Percentiles rank a stretch among this genome's conserved stretches.
Evolutionary conservation across 2,329 filamentous ascomycete genomes (phyloP).

Genomic region (Scortechinia acanthostroma): DNA sequence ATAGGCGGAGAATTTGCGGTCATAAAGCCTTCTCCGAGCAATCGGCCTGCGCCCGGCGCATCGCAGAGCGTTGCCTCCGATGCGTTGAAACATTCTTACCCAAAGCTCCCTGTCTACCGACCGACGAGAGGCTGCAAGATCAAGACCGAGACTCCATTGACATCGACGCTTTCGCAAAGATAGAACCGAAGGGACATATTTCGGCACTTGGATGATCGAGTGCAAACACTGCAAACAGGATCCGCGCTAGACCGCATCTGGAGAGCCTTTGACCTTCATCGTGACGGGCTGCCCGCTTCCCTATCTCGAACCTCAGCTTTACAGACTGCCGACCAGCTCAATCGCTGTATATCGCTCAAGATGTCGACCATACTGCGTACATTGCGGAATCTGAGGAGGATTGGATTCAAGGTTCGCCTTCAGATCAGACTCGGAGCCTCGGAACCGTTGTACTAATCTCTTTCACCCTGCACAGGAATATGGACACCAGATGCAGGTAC

Average conservation of each 20-base stretch:
- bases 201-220: neutral
- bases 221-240: constrained; percentile 24
- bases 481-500: neutral
- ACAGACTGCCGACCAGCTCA: neutral
- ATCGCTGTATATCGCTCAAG: constrained; percentile 21
- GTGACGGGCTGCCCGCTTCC: no score
- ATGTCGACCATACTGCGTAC: constrained; percentile 94
- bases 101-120: no score
- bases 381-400: constrained; percentile 75
- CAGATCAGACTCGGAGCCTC: neutral
- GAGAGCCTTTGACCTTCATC: constrained; percentile 10
- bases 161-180: neutral
- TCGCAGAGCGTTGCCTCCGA: constrained; percentile 24
- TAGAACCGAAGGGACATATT: neutral
- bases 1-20: constrained; percentile 30
- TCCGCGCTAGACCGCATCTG: constrained; percentile 13
- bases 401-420: constrained; percentile 71
- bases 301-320: neutral
- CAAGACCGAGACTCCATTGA: neutral
- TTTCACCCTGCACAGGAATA: neutral
- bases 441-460: neutral
- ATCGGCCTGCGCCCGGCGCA: constrained; percentile 18
- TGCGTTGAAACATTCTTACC: constrained; percentile 23
- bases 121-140: no score
- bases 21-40: constrained; percentile 22